Conservation (phyloP, 352 stramenopile genomes). For the Phytophthora boehmeriae region DNA sequence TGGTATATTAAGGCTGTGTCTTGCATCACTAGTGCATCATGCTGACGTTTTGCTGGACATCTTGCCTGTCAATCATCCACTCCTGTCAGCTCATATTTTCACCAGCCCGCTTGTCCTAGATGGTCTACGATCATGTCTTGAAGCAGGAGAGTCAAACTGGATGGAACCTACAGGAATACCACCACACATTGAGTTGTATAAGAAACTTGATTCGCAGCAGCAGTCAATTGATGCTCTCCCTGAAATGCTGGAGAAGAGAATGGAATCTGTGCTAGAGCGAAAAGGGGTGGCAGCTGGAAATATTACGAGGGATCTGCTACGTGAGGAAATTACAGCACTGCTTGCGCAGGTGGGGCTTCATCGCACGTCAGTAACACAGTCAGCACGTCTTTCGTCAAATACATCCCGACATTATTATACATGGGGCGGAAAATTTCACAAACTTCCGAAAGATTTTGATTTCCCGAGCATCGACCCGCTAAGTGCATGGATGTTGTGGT, state of each 20-base stretch:
- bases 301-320: slow-evolving; percentile 1
- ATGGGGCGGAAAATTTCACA: slow-evolving; percentile 6
- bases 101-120: background rate
- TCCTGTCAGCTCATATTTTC: slow-evolving; percentile 1
- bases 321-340: background rate
- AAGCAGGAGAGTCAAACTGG: background rate
- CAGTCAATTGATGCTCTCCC: background rate
- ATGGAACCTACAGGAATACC: background rate
- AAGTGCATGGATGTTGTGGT: slow-evolving; percentile 8
- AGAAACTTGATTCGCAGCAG: slow-evolving; percentile 3
- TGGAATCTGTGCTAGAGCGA: background rate
- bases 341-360: background rate
- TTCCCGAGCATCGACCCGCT: slow-evolving; percentile 5
- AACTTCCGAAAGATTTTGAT: slow-evolving; percentile 1
- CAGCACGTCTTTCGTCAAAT: too few relatives aligned
- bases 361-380: too few relatives aligned
- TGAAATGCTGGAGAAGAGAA: background rate
- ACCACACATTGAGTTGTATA: slow-evolving; percentile 5
- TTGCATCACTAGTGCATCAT: slow-evolving; percentile 7
- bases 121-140: background rate
- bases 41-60: background rate
- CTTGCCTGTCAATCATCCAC: background rate
- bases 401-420: background rate
- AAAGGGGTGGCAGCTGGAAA: background rate
- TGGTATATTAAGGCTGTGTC: slow-evolving; percentile 7